These are phyloP conservation scores for Phytophthora colocasiae DNA, from an alignment of 352 stramenopile genomes.

Conservation along the genomic window DNA sequence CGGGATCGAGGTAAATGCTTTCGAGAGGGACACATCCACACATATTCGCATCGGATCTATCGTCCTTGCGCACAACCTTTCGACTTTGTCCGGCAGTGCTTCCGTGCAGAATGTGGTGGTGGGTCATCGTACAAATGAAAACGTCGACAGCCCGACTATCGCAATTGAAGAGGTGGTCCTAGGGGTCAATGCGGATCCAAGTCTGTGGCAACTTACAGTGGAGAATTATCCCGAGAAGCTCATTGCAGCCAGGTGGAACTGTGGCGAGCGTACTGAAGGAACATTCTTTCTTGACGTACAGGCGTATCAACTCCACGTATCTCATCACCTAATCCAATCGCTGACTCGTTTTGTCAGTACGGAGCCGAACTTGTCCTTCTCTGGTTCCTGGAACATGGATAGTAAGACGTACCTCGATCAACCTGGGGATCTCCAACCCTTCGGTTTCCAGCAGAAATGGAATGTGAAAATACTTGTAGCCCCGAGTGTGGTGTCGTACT, in stretches of 20 bases:
- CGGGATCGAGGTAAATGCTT: conserved; percentile 59
- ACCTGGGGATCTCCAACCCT: conserved; percentile 9
- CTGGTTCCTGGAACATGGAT: neutral
- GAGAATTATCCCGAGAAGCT: conserved; percentile 81
- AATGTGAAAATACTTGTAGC: conserved; percentile 73
- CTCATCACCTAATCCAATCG: conserved; percentile 51
- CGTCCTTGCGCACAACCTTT: conserved; percentile 35
- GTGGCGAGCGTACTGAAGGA: conserved; percentile 37
- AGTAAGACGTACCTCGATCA: neutral
- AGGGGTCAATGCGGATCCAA: conserved; percentile 69
- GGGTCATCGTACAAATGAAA: conserved; percentile 39
- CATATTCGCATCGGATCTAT: conserved; percentile 70
- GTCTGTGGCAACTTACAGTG: conserved; percentile 71
- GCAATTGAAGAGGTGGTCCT: conserved; percentile 71
- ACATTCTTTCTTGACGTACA: conserved; percentile 78
- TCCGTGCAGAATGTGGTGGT: conserved; percentile 72
- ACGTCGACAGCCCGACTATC: neutral
- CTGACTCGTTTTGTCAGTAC: conserved; percentile 37
- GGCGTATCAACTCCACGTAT: conserved; percentile 73
- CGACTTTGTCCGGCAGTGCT: conserved; percentile 40
- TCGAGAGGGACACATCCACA: conserved; percentile 40
- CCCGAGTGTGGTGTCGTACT: conserved; percentile 71
- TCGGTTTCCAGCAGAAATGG: conserved; percentile 31
- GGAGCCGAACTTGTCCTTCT: conserved; percentile 23
- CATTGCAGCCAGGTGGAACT: conserved; percentile 64